phyloP scores from a whole-genome alignment of 164 flowering plant species.

The Saururus chinensis region DNA sequence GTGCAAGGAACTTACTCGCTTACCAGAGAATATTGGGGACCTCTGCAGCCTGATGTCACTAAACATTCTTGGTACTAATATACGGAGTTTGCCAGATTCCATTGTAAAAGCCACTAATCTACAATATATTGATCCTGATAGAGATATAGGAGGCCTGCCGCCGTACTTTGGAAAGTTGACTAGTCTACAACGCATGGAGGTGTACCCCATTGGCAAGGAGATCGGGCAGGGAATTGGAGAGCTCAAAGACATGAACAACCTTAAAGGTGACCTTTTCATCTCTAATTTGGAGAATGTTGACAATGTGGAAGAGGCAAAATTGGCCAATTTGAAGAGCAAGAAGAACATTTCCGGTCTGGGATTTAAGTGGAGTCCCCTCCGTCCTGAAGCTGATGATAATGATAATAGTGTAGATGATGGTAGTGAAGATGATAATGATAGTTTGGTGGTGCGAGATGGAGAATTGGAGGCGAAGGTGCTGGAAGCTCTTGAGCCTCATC shows the following conservation, averaged over 20 bases:
- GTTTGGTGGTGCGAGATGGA: background rate
- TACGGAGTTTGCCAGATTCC: background rate
- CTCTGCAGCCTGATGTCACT: constrained; percentile 2
- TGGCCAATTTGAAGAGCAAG: constrained; percentile 14
- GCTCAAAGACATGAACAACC: constrained; percentile 10
- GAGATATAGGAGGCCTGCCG: constrained; percentile 10
- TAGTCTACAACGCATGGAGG: constrained; percentile 10
- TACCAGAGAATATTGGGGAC: constrained; percentile 2
- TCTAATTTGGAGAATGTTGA: constrained; percentile 10
- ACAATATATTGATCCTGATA: background rate
- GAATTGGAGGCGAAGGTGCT: constrained; percentile 10
- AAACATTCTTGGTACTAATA: background rate
- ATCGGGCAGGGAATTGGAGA: constrained; percentile 14
- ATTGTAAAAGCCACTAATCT: background rate
- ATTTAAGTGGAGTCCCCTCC: constrained; percentile 13
- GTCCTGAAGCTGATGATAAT: no score
- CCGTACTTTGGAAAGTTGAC: constrained; percentile 10
- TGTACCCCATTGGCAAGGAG: constrained; percentile 5
- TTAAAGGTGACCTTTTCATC: constrained; percentile 11
- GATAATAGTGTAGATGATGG: no score
- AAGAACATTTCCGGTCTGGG: constrained; percentile 6
- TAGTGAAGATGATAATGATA: no score
- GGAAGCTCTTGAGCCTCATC: constrained; percentile 17
- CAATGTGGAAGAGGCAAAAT: constrained; percentile 4
- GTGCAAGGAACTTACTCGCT: background rate